Percentiles rank a stretch among this genome's conserved stretches.
Conservation (phyloP, 768 basidiomycete genomes). For the Hortiboletus campestris region DNA sequence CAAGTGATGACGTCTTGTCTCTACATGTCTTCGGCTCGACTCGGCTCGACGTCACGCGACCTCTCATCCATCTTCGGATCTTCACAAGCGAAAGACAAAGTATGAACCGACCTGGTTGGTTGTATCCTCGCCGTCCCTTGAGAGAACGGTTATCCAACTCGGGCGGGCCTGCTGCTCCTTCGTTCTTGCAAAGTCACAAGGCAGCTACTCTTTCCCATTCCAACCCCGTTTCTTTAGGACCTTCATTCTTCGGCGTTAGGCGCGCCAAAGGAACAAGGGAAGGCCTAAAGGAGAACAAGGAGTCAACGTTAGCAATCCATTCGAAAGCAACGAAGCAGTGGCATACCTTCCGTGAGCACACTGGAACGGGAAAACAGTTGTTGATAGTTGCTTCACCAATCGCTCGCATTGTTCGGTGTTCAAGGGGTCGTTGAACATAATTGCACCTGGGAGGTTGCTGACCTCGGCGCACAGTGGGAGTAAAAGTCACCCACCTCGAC, state of each 20-base stretch:
- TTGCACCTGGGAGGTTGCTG: slow-evolving; percentile 61
- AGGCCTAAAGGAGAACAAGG: slow-evolving; percentile 37
- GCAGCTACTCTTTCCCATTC: slow-evolving; percentile 26
- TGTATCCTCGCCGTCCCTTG: neutral
- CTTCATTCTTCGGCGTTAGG: slow-evolving; percentile 20
- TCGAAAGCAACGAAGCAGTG: neutral
- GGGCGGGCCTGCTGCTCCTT: neutral
- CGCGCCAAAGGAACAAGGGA: slow-evolving; percentile 51
- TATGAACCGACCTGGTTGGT: neutral
- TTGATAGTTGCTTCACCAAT: slow-evolving; percentile 64
- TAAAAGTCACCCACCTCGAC: slow-evolving; percentile 64
- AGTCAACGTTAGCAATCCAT: neutral
- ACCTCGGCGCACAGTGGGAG: neutral
- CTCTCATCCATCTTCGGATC: neutral
- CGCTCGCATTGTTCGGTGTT: slow-evolving; percentile 62
- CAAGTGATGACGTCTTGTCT: slow-evolving; percentile 20
- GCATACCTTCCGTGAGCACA: slow-evolving; percentile 93
- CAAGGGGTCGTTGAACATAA: slow-evolving; percentile 93
- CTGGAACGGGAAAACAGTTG: slow-evolving; percentile 85
- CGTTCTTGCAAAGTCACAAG: slow-evolving; percentile 11
- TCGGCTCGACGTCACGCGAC: slow-evolving; percentile 32
- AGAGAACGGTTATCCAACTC: neutral
- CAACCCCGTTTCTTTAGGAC: slow-evolving; percentile 9
- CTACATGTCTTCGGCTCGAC: slow-evolving; percentile 3
- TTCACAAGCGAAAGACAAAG: neutral